phyloP scores from a whole-genome alignment of 2,329 filamentous ascomycete species.

The Fusarium irregulare region DNA sequence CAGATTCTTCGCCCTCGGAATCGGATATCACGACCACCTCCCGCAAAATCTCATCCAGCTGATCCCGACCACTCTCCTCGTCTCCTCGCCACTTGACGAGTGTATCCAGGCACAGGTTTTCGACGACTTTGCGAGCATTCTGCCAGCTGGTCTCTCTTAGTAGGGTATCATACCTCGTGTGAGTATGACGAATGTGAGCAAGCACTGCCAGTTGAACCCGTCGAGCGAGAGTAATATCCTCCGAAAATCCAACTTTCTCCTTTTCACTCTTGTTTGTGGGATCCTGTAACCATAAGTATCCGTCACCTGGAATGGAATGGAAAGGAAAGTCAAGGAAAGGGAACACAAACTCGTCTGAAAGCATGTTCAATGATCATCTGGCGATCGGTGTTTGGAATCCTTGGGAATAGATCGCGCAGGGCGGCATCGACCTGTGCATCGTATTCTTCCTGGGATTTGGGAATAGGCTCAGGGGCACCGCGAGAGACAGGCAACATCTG shows the following conservation, averaged over 20 bases:
- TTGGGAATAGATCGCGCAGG: slow-evolving; percentile 71
- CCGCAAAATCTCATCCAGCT: slow-evolving; percentile 73
- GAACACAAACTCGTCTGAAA: slow-evolving; percentile 67
- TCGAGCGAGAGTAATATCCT: slow-evolving; percentile 67
- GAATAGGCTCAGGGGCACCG: slow-evolving; percentile 67
- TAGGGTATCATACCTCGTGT: slow-evolving; percentile 73
- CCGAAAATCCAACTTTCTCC: slow-evolving; percentile 68
- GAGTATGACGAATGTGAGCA: slow-evolving; percentile 74
- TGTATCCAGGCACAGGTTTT: slow-evolving; percentile 70
- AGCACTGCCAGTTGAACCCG: slow-evolving; percentile 73
- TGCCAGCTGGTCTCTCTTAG: slow-evolving; percentile 68
- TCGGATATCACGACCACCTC: slow-evolving; percentile 76
- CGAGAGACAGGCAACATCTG: slow-evolving; percentile 35
- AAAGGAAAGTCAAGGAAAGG: slow-evolving; percentile 1
- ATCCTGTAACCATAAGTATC: slow-evolving; percentile 54
- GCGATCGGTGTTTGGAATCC: slow-evolving; percentile 73
- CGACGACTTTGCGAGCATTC: slow-evolving; percentile 70
- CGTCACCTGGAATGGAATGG: not conserved
- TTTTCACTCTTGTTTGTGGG: slow-evolving; percentile 63
- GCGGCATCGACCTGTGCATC: slow-evolving; percentile 71
- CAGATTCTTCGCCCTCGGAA: slow-evolving; percentile 61
- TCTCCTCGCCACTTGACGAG: slow-evolving; percentile 79
- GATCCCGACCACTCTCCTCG: slow-evolving; percentile 74
- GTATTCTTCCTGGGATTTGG: slow-evolving; percentile 68
- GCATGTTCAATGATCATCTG: slow-evolving; percentile 71